Base-by-base conservation (phyloP, 1,284 basidiomycete genomes). In the Phlebopus sp. region DNA sequence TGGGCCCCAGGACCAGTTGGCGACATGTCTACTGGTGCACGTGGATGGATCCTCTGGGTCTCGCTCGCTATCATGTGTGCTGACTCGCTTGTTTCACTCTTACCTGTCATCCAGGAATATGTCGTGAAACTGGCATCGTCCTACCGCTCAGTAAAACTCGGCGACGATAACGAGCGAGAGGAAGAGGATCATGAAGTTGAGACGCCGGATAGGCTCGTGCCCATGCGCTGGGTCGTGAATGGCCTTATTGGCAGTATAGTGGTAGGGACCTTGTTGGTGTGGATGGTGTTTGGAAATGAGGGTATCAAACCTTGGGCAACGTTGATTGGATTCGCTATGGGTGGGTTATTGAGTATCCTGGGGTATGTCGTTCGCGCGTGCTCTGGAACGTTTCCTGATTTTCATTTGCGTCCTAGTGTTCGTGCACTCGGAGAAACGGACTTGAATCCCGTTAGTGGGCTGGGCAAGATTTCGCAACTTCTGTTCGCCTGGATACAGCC, bases 281-380 rank as follows among this genome's bases (percentile, higher is more conserved):
- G 90, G 85, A 47, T 80, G 5, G 85, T 97, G 3, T 97, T 97
- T 63, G 93, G 93, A 3, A 66, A 82, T 40, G 86, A 96, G 53
- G 91, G 91, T 1, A 97, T 97, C 63, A 89, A 88, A 57, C 91
- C 92, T 13, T 97, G 93, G 93, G 94, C 94, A 2, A 96, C 92
- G 0, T 66, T 93, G 14, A 69, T 95, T 31, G 92, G 91, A 8
- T 91, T 94, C 58, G 68, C 85, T 1, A 75, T 96, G 53, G 94
- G 95, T 9, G 86, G 85, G 35, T 67, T 95, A 52, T 71, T 97
- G 55, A 91, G 90, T 60, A 75, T 97, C 46, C 81, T 97, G 42
- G 95, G 92, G 90, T 91, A 55, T 51, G 81, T 68, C 7, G 25
- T 40, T 44, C 15, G 4, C 37, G 10, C 40, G 4, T 23, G 46